A percentile compares a stretch with the other conserved stretches of the same genome.
Evolutionary conservation across 2,329 filamentous ascomycete species (phyloP).

Genomic region (Talaromyces islandicus): DNA sequence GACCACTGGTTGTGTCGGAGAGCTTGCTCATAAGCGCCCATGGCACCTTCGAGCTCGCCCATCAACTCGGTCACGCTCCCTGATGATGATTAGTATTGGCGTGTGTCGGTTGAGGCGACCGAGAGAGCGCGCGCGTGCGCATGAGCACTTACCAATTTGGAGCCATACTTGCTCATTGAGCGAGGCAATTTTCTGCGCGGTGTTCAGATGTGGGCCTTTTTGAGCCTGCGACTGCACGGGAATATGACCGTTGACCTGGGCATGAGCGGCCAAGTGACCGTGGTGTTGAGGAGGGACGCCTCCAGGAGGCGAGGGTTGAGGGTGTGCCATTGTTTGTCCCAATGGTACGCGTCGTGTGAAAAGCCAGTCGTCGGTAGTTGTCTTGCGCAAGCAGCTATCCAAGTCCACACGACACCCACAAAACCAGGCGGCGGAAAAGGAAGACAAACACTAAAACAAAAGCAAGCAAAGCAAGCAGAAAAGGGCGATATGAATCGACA

Average conservation of each 20-base stretch:
- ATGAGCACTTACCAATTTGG: slow-evolving; percentile 67
- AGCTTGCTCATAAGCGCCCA: slow-evolving; percentile 84
- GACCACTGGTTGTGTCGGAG: slow-evolving; percentile 83
- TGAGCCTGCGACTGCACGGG: slow-evolving; percentile 44
- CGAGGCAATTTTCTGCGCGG: slow-evolving; percentile 67
- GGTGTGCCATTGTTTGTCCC: slow-evolving; percentile 58
- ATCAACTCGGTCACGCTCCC: slow-evolving; percentile 82
- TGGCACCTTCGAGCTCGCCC: slow-evolving; percentile 81
- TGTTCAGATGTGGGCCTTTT: slow-evolving; percentile 53
- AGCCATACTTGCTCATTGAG: slow-evolving; percentile 89
- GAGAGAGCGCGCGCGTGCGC: slow-evolving; percentile 5
- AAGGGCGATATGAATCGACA: background rate
- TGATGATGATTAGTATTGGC: slow-evolving; percentile 30
- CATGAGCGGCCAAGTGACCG: slow-evolving; percentile 58
- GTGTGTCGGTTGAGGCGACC: background rate
- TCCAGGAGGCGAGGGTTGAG: slow-evolving; percentile 75
- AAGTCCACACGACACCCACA: background rate
- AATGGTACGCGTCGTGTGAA: background rate
- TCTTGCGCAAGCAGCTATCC: background rate
- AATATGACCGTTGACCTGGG: slow-evolving; percentile 48
- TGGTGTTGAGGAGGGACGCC: slow-evolving; percentile 63
- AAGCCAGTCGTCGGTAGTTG: background rate
- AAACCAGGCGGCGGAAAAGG: background rate
- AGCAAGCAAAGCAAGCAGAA: background rate
- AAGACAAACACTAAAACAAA: background rate